Base-by-base conservation (phyloP, 306 rosid species). In the Castanospermum australe region DNA sequence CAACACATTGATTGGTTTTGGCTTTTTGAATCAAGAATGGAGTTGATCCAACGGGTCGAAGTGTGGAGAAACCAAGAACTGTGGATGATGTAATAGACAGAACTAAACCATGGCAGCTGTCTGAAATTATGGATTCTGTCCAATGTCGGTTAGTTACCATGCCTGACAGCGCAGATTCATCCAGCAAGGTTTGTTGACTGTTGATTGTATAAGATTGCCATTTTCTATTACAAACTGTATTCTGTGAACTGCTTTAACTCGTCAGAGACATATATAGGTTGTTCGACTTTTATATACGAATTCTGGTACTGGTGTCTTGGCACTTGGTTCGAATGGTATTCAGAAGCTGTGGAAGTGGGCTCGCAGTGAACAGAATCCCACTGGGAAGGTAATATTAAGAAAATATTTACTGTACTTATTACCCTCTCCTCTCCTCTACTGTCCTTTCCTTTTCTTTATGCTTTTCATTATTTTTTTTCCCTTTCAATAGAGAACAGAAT, bases 341-440 rank as follows among this genome's bases (percentile, higher is more conserved):
- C 98, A 94, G 83, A 88, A 88, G 86, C 86, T 94, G 51, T 94
- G 98, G 98, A 94, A 87, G 82, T 94, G 98, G 98, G 5, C 77
- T 6, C 97, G 96, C 68, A 85, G 74, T 73, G 97, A 89, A 64
- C 96, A 87, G 67, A 88, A 89, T 82, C 94, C 84, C 47, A 79
- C 62, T 77, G 91, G 94, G 75, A 90, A 92, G 98, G 98, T 92
- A 84, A 79, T 51, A 18, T 20, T 41, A 1, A 39, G 67, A 21
- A 18, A 56, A 65, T 67, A 61, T 18, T 42, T 65, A 25, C 67
- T 30, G 14, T 6, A 22, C 30, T 15, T 39, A 25, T 32, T 36
- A 33, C 50, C 24, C 15, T 57, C 22, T 76, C 25, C 38, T 42
- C 20, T 71, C 61, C 61, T 25, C n/a, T n/a, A n/a, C n/a, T n/a